These are phyloP conservation scores for Clausena lansium DNA, from an alignment of 345 rosid genomes.

Conservation along the genomic window DNA sequence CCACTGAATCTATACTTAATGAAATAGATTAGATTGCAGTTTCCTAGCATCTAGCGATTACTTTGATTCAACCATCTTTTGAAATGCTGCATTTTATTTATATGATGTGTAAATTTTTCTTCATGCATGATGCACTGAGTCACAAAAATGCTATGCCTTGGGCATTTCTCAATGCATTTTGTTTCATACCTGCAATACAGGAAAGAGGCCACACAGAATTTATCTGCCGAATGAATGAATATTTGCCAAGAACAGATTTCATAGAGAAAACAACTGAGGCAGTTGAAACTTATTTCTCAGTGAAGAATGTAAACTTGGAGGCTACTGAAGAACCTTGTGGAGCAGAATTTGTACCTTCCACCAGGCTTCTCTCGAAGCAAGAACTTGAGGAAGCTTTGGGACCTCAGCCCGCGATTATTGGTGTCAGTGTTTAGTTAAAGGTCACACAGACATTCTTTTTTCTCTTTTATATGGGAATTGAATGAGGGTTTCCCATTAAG, in stretches of 20 bases:
- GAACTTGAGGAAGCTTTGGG: constrained; percentile 36
- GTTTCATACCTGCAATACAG: constrained; percentile 29
- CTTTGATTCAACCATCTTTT: background rate
- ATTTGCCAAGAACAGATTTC: constrained; percentile 57
- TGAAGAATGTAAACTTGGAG: constrained; percentile 28
- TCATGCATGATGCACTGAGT: background rate
- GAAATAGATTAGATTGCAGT: background rate
- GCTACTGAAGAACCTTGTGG: constrained; percentile 10
- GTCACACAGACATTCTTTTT: background rate
- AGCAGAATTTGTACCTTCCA: constrained; percentile 31
- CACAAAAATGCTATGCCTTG: background rate
- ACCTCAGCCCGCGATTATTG: background rate
- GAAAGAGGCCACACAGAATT: constrained; percentile 70
- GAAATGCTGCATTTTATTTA: background rate
- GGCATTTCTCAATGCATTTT: background rate
- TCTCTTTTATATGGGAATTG: background rate
- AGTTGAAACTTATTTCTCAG: constrained; percentile 45
- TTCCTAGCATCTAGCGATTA: background rate
- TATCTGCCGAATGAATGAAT: constrained; percentile 64
- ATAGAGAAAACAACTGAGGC: constrained; percentile 50
- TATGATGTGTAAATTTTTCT: background rate
- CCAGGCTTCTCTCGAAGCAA: constrained; percentile 36
- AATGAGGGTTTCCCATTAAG: background rate
- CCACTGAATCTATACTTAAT: background rate
- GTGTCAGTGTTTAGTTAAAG: background rate